These are phyloP conservation scores for Grigorovia jiainica DNA, from an alignment of 805 yeast species.

Conservation along the genomic window DNA sequence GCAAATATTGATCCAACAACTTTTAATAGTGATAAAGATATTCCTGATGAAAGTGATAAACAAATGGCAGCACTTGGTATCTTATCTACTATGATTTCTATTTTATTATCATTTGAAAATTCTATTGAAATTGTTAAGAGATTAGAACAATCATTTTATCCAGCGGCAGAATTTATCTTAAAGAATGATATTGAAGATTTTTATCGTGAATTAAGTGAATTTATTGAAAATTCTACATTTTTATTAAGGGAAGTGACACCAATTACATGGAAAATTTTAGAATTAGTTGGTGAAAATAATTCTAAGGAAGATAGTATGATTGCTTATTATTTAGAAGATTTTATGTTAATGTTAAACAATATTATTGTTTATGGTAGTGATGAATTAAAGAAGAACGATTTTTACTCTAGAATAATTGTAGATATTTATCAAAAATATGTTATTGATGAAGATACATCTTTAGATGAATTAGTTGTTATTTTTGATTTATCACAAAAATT, in stretches of 20 bases:
- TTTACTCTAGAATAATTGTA: constrained; percentile 40
- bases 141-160: constrained; percentile 59
- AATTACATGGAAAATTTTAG: constrained; percentile 66
- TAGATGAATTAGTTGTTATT: constrained; percentile 47
- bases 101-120: constrained; percentile 73
- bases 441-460: constrained; percentile 38
- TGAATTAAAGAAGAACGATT: constrained; percentile 38
- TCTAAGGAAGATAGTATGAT: constrained; percentile 40
- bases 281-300: constrained; percentile 33
- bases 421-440: constrained; percentile 39
- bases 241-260: constrained; percentile 53
- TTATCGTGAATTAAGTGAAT: constrained; percentile 65
- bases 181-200: constrained; percentile 61
- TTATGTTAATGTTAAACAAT: constrained; percentile 64
- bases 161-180: constrained; percentile 61
- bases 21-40: constrained; percentile 27
- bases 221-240: constrained; percentile 61
- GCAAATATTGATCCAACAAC: constrained; percentile 36
- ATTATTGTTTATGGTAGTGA: constrained; percentile 53
- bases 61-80: constrained; percentile 76
- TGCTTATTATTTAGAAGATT: constrained; percentile 63
- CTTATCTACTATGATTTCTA: constrained; percentile 72
- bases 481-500: constrained; percentile 59
- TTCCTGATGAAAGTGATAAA: constrained; percentile 49
- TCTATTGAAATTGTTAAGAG: constrained; percentile 54